These are phyloP conservation scores for Tarenaya hassleriana DNA, from an alignment of 345 rosid genomes.

Conservation along the genomic window DNA sequence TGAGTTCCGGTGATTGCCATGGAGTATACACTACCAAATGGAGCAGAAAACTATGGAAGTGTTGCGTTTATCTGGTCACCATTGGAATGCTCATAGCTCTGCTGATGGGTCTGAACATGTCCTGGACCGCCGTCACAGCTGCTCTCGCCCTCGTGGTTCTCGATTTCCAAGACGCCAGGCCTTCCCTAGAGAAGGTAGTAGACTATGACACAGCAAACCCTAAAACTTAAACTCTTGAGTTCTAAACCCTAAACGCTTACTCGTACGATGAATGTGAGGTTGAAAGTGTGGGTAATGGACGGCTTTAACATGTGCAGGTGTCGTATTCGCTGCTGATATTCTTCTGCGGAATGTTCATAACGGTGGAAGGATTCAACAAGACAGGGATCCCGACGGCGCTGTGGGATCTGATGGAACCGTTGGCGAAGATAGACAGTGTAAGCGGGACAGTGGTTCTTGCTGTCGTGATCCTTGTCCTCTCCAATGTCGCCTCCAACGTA, in stretches of 20 bases:
- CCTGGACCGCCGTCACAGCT: conserved; percentile 83
- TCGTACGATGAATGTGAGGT: no score
- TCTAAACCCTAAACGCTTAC: no score
- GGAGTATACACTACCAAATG: conserved; percentile 21
- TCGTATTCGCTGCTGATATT: conserved; percentile 72
- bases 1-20: neutral
- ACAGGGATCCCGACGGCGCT: conserved; percentile 71
- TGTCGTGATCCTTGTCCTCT: conserved; percentile 52
- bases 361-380: conserved; percentile 73
- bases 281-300: no score
- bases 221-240: neutral
- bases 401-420: conserved; percentile 79
- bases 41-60: conserved; percentile 54
- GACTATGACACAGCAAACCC: no score
- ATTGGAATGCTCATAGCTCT: conserved; percentile 63
- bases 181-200: conserved; percentile 70
- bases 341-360: conserved; percentile 90
- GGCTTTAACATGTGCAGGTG: conserved; percentile 31
- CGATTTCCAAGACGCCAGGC: conserved; percentile 78
- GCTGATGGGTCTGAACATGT: conserved; percentile 74
- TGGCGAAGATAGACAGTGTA: conserved; percentile 40
- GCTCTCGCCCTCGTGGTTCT: conserved; percentile 76
- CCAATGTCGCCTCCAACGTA: conserved; percentile 81
- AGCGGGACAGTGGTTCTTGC: conserved; percentile 55
- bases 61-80: conserved; percentile 54